phyloP scores from a whole-genome alignment of 768 basidiomycete species.

The Tulasnella sp. region DNA sequence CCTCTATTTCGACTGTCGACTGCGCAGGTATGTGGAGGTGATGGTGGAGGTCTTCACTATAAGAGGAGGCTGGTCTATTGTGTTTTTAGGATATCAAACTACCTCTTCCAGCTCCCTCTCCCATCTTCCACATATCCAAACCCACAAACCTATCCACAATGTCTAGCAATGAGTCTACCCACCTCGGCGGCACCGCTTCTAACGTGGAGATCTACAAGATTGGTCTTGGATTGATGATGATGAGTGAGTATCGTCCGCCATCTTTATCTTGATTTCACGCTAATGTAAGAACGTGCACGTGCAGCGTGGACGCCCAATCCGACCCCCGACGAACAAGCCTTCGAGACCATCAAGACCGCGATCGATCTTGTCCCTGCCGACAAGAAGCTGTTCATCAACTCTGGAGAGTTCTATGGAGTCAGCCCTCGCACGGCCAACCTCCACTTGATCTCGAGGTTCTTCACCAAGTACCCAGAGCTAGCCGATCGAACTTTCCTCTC shows the following conservation, averaged over 20 bases:
- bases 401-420: slow-evolving; percentile 35
- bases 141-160: no score
- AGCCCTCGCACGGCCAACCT: slow-evolving; percentile 27
- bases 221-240: slow-evolving; percentile 4
- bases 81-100: no score
- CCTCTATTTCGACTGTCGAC: no score
- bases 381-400: slow-evolving; percentile 41
- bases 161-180: no score
- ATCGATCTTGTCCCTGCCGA: slow-evolving; percentile 35
- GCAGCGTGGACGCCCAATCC: slow-evolving; percentile 34
- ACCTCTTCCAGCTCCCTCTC: no score
- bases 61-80: no score
- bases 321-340: slow-evolving; percentile 46
- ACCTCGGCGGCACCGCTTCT: slow-evolving; percentile 2
- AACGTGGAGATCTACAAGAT: background rate
- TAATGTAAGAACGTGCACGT: no score
- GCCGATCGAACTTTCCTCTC: slow-evolving; percentile 30
- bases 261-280: no score
- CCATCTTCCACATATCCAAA: no score
- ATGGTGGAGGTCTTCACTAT: no score
- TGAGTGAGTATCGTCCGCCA: background rate
- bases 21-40: no score
- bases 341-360: slow-evolving; percentile 49
- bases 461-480: slow-evolving; percentile 26
- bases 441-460: slow-evolving; percentile 31